Evolutionary conservation across 768 basidiomycete species (phyloP).

Genomic region (Chalciporus chontae): DNA sequence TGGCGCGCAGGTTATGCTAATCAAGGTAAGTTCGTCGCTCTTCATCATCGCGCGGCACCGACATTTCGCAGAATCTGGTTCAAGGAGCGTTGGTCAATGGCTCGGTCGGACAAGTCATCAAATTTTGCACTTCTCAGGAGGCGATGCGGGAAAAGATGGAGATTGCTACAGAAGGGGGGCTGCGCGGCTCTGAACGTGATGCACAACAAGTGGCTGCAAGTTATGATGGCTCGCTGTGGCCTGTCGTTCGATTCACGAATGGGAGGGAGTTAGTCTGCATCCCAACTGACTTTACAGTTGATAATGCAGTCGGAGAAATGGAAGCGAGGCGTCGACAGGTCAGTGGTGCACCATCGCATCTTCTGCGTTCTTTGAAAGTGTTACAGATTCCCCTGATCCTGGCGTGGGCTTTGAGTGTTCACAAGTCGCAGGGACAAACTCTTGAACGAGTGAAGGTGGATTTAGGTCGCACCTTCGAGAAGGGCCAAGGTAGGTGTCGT

Average conservation of each 20-base stretch:
- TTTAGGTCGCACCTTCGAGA: conserved; percentile 72
- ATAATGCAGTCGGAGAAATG: conserved; percentile 52
- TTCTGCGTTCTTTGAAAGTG: conserved; percentile 12
- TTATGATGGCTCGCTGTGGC: conserved; percentile 43
- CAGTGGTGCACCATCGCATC: conserved; percentile 1
- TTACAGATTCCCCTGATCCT: conserved; percentile 56
- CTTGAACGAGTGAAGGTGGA: conserved; percentile 81
- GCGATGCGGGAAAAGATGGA: conserved; percentile 36
- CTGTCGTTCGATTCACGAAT: conserved; percentile 56
- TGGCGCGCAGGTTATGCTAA: conserved; percentile 84
- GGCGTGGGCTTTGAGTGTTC: conserved; percentile 87
- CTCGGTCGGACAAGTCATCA: conserved; percentile 54
- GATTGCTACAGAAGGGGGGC: conserved; percentile 35
- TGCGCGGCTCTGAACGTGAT: conserved; percentile 30
- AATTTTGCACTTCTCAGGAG: conserved; percentile 43
- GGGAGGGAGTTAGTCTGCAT: conserved; percentile 44
- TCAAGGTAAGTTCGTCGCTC: conserved; percentile 46
- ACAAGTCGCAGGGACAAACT: conserved; percentile 91
- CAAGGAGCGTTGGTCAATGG: conserved; percentile 74
- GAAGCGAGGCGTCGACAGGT: conserved; percentile 65
- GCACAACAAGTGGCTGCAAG: conserved; percentile 7
- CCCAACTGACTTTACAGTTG: conserved; percentile 60
- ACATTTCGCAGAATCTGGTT: conserved; percentile 49
- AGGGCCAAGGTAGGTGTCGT: conserved; percentile 57
- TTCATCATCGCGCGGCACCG: not conserved